Evolutionary conservation across 1,284 basidiomycete species (phyloP).

Genomic region (Mycosarcoma mackinlayi): DNA sequence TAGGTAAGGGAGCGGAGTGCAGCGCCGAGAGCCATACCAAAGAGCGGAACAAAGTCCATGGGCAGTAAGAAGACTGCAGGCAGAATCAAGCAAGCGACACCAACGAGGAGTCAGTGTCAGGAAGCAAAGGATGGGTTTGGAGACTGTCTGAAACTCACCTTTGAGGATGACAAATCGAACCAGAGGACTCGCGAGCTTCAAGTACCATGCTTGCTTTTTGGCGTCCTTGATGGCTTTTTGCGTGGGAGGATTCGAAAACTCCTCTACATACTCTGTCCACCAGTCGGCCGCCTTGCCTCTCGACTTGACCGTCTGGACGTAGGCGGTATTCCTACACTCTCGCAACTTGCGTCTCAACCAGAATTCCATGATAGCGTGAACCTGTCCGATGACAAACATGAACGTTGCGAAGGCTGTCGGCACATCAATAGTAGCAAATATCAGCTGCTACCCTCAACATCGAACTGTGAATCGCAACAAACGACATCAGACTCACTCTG

Average conservation of each 20-base stretch:
- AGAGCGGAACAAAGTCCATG: slow-evolving; percentile 62
- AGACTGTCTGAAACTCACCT: too few species aligned
- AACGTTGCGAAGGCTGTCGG: slow-evolving; percentile 56
- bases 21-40: slow-evolving; percentile 52
- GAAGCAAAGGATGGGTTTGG: too few species aligned
- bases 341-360: slow-evolving; percentile 56
- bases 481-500: slow-evolving; percentile 30
- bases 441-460: background rate
- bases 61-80: slow-evolving; percentile 60
- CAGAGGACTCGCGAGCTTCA: slow-evolving; percentile 51
- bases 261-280: slow-evolving; percentile 66
- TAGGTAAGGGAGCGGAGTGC: slow-evolving; percentile 54
- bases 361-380: slow-evolving; percentile 62
- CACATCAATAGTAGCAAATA: background rate
- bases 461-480: background rate
- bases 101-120: background rate
- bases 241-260: slow-evolving; percentile 60
- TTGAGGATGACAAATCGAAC: slow-evolving; percentile 54
- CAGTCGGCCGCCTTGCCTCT: slow-evolving; percentile 62
- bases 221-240: slow-evolving; percentile 54
- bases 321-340: slow-evolving; percentile 57
- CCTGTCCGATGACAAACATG: slow-evolving; percentile 63
- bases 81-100: too few species aligned
- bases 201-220: slow-evolving; percentile 57
- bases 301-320: slow-evolving; percentile 56